phyloP scores from a whole-genome alignment of 257 asterid species.

The Solanum peruvianum region DNA sequence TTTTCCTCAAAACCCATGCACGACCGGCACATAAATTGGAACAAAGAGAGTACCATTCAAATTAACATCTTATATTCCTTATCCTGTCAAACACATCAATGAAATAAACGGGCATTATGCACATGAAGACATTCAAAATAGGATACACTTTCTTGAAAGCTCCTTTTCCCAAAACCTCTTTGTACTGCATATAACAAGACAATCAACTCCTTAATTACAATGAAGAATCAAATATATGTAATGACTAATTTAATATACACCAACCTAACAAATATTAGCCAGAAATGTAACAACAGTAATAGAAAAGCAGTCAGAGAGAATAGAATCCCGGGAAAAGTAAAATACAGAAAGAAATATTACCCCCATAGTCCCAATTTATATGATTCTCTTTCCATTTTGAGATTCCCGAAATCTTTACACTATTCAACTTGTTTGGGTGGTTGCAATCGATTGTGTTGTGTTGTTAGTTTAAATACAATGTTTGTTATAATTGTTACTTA shows the following conservation, averaged over 20 bases:
- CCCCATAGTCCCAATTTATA: background rate
- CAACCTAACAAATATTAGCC: background rate
- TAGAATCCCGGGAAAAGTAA: background rate
- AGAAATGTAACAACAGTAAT: background rate
- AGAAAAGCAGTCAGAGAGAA: background rate
- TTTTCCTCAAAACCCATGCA: background rate
- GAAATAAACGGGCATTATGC: background rate
- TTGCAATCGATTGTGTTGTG: background rate
- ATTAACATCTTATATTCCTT: background rate
- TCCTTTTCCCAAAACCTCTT: conserved; percentile 82
- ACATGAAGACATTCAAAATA: conserved; percentile 2
- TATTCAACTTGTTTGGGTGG: background rate
- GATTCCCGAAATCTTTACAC: background rate
- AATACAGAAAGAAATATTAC: background rate
- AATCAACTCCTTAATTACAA: background rate
- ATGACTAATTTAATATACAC: background rate
- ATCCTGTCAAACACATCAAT: background rate
- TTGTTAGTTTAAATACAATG: background rate
- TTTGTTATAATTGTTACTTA: background rate
- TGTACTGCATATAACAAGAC: conserved; percentile 55
- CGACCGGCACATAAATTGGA: background rate
- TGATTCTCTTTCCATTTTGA: background rate
- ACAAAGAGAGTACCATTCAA: background rate
- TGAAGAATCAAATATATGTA: background rate
- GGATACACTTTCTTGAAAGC: conserved; percentile 97